These are phyloP conservation scores for Populus davidiana DNA, from an alignment of 345 rosid species.

Conservation along the genomic window DNA sequence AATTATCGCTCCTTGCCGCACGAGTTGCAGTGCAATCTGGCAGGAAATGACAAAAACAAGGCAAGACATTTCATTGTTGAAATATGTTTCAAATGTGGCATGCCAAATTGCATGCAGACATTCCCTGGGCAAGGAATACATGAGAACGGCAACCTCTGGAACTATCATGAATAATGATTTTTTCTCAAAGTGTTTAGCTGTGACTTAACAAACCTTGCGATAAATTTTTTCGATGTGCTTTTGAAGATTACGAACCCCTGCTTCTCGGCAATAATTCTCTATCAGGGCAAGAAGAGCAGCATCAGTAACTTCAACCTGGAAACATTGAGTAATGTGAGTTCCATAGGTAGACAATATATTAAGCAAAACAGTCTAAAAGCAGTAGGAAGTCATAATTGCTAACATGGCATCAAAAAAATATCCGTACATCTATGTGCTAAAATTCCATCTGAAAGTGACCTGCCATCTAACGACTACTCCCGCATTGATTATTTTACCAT, in stretches of 20 bases:
- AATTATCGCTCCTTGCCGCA: constrained; percentile 55
- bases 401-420: background rate
- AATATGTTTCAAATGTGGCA: background rate
- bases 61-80: background rate
- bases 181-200: background rate
- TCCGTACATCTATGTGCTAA: background rate
- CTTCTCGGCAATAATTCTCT: constrained; percentile 97
- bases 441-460: background rate
- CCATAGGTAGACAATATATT: background rate
- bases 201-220: constrained; percentile 64
- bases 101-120: background rate
- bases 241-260: constrained; percentile 98
- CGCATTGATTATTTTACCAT: background rate
- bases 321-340: background rate
- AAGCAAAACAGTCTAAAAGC: constrained; percentile 2
- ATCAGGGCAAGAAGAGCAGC: constrained; percentile 81
- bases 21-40: constrained; percentile 94
- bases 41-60: constrained; percentile 2
- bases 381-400: background rate
- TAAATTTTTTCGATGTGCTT: constrained; percentile 99
- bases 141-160: background rate
- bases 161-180: background rate
- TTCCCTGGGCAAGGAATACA: background rate
- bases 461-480: background rate
- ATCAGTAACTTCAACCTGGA: constrained; percentile 89